These are phyloP conservation scores for Pecoramyces ruminantium DNA, from an alignment of 192 early-diverging fungal species.

Conservation along the genomic window DNA sequence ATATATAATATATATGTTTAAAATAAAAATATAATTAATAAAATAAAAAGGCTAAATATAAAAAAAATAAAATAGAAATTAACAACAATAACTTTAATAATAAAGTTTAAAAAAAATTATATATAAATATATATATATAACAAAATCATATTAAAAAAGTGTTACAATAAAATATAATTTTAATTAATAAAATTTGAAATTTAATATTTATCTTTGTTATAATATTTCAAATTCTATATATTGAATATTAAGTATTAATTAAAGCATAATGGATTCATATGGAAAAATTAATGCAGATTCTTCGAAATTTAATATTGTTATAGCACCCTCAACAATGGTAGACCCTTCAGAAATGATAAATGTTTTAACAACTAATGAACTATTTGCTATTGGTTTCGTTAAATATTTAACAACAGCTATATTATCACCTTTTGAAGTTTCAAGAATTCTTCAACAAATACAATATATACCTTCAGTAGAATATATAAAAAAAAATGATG, in stretches of 20 bases:
- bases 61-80: too few species aligned
- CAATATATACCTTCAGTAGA: constrained; percentile 14
- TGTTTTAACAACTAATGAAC: background rate
- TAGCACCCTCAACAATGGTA: background rate
- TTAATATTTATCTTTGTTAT: too few species aligned
- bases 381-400: background rate
- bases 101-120: too few species aligned
- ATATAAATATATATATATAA: too few species aligned
- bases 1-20: too few species aligned
- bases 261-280: background rate
- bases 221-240: too few species aligned
- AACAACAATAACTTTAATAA: too few species aligned
- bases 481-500: constrained; percentile 7
- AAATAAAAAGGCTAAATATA: too few species aligned
- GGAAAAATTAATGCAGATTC: background rate
- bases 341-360: background rate
- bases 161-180: too few species aligned
- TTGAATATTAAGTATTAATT: background rate
- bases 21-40: too few species aligned
- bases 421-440: constrained; percentile 14
- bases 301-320: background rate
- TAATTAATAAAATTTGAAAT: too few species aligned
- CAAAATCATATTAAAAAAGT: too few species aligned
- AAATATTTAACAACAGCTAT: constrained; percentile 4
- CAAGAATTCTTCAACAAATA: constrained; percentile 12